phyloP scores from a whole-genome alignment of 768 basidiomycete genomes.

The Psilocybe cyanescens region DNA sequence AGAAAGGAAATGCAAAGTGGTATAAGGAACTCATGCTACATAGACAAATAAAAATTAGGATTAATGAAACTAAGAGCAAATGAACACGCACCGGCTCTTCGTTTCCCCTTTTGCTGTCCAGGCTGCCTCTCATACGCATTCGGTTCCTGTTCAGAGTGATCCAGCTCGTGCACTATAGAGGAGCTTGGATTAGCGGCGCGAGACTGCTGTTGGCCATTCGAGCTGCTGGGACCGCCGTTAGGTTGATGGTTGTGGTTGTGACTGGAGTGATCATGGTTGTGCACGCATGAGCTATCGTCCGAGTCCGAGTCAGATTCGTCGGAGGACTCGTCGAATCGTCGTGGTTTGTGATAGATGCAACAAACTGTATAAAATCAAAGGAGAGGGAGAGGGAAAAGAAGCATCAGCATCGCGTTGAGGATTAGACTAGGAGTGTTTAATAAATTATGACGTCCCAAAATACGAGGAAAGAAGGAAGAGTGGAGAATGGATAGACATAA shows the following conservation, averaged over 20 bases:
- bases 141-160: conserved; percentile 32
- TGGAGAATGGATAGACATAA: background rate
- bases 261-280: conserved; percentile 12
- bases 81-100: conserved; percentile 26
- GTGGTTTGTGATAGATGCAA: conserved; percentile 91
- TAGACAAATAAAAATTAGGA: too few species aligned
- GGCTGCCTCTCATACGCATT: conserved; percentile 57
- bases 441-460: too few species aligned
- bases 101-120: conserved; percentile 38
- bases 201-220: conserved; percentile 1
- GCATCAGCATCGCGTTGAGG: too few species aligned
- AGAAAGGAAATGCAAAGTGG: too few species aligned
- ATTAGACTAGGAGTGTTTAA: too few species aligned
- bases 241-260: conserved; percentile 23
- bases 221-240: conserved; percentile 6
- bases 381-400: background rate
- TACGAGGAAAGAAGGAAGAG: background rate
- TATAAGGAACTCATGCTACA: too few species aligned
- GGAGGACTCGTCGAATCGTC: conserved; percentile 80
- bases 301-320: conserved; percentile 54
- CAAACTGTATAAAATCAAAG: conserved; percentile 62
- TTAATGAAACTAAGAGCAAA: too few species aligned
- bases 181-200: conserved; percentile 7
- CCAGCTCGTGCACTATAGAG: conserved; percentile 21
- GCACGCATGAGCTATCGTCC: conserved; percentile 27